These are phyloP conservation scores for Purpureocillium takamizusanense DNA, from an alignment of 2,329 filamentous ascomycete species.

Conservation along the genomic window DNA sequence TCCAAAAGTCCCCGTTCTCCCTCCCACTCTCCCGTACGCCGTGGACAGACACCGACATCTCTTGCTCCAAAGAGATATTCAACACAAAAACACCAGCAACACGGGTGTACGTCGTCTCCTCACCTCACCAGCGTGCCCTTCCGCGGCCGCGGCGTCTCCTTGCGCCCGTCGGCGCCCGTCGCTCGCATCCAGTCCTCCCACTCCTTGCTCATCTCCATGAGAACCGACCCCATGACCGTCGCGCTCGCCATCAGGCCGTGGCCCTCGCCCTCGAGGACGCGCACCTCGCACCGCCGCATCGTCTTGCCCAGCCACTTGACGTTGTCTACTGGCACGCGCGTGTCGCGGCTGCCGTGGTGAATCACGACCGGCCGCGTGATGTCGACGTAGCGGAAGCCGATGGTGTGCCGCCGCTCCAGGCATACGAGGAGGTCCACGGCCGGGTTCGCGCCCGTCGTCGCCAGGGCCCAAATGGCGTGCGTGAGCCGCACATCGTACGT, in stretches of 20 bases:
- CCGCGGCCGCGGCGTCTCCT: conserved; percentile 22
- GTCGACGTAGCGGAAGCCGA: conserved; percentile 95
- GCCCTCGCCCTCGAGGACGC: conserved; percentile 82
- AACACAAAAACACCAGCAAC: no score
- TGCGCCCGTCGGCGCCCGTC: conserved; percentile 32
- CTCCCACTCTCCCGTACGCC: not conserved
- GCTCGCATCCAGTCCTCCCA: conserved; percentile 81
- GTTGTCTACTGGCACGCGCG: conserved; percentile 88
- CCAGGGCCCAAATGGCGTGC: conserved; percentile 87
- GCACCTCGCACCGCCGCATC: conserved; percentile 87
- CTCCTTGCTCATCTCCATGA: conserved; percentile 88
- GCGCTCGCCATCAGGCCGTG: conserved; percentile 96
- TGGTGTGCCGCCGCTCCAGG: conserved; percentile 79
- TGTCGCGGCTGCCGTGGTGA: conserved; percentile 86
- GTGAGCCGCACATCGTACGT: conserved; percentile 81
- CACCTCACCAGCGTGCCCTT: conserved; percentile 14
- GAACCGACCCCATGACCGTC: conserved; percentile 82
- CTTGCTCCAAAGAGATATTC: no score
- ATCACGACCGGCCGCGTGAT: conserved; percentile 88
- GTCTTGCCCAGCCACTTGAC: conserved; percentile 89
- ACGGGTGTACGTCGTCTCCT: not conserved
- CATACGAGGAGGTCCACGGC: conserved; percentile 90
- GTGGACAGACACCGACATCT: no score
- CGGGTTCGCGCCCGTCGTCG: conserved; percentile 85
- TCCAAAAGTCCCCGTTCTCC: not conserved